Conservation (phyloP, 371 early-diverging fungal species). For the Apophysomyces ossiformis region DNA sequence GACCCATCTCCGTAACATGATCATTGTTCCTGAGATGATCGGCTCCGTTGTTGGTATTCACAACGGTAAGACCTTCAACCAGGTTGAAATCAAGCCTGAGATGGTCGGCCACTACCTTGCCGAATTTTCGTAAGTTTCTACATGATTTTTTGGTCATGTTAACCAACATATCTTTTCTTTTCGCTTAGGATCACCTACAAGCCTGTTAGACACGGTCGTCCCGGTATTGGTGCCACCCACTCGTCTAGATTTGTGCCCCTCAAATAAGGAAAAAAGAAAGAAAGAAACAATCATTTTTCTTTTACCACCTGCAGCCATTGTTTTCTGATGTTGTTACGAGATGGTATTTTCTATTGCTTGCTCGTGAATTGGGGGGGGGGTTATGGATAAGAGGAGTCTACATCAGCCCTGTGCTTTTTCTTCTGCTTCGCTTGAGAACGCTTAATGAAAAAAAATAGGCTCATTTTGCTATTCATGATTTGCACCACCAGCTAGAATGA, state of each 20-base stretch:
- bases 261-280: constrained; percentile 52
- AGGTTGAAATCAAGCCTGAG: constrained; percentile 99
- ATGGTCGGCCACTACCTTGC: constrained; percentile 99
- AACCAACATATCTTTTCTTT: neutral
- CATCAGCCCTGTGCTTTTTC: no score
- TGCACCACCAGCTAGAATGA: no score
- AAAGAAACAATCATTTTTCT: no score
- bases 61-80: constrained; percentile 99
- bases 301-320: no score
- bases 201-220: constrained; percentile 99
- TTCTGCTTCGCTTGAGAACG: no score
- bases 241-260: constrained; percentile 90
- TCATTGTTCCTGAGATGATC: constrained; percentile 99
- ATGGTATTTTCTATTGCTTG: no score
- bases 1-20: constrained; percentile 99
- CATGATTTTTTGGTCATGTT: neutral
- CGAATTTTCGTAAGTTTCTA: constrained; percentile 73
- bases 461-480: no score
- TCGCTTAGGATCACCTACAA: constrained; percentile 85
- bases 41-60: constrained; percentile 98
- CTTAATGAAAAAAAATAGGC: no score
- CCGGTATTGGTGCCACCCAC: constrained; percentile 99
- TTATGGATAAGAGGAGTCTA: no score
- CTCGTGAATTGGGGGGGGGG: no score
- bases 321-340: no score